phyloP scores from a whole-genome alignment of 2,329 filamentous ascomycete species.

The Ophiocordyceps unilateralis region DNA sequence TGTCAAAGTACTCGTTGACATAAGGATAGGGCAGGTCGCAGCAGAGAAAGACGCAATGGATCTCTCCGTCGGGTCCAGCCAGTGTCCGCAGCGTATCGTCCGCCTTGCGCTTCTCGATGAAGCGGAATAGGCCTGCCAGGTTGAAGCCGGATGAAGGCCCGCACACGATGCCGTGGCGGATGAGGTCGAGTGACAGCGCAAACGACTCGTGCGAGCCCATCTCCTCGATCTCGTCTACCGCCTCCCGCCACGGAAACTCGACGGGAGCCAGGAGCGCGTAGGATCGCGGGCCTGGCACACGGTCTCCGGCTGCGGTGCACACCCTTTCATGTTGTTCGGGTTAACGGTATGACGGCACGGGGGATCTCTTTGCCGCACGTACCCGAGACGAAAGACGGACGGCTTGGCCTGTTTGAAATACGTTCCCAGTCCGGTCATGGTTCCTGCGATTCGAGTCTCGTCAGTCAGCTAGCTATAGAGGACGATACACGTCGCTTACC shows the following conservation, averaged over 20 bases:
- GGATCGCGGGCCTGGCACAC: conserved; percentile 40
- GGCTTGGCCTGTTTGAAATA: conserved; percentile 33
- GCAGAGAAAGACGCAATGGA: conserved; percentile 41
- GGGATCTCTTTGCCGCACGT: not conserved
- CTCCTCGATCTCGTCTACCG: conserved; percentile 37
- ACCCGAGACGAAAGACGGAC: conserved; percentile 22
- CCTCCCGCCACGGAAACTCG: conserved; percentile 39
- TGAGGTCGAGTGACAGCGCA: conserved; percentile 32
- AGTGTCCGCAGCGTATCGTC: conserved; percentile 25
- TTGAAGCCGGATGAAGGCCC: conserved; percentile 46
- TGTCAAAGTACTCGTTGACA: conserved; percentile 40
- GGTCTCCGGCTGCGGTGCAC: conserved; percentile 37
- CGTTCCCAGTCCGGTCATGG: conserved; percentile 28
- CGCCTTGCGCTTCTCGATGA: conserved; percentile 29
- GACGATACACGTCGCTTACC: conserved; percentile 13
- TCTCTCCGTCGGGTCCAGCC: conserved; percentile 23
- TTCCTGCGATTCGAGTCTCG: not conserved
- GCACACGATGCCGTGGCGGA: conserved; percentile 37
- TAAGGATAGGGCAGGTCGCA: conserved; percentile 49
- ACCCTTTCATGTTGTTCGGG: conserved; percentile 24
- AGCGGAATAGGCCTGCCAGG: conserved; percentile 31
- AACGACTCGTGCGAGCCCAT: conserved; percentile 38
- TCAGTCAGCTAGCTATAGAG: not conserved
- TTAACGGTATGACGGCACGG: too few relatives aligned
- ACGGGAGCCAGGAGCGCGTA: conserved; percentile 29